Base-by-base conservation (phyloP, 805 yeast genomes). In the Candida sphagnicola region DNA sequence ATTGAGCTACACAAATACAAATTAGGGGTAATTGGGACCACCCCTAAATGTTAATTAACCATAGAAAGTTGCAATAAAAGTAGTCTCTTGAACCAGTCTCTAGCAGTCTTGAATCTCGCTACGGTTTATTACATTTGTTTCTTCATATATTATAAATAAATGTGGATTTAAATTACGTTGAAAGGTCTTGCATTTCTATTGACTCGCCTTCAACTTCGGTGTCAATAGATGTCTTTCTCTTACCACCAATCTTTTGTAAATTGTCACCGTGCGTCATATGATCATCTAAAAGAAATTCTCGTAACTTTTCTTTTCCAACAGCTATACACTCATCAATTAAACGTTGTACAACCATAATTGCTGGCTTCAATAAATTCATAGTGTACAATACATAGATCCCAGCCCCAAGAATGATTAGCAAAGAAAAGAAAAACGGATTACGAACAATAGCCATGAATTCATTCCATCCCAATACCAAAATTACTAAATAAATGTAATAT, bases 401-500 rank as follows among this genome's bases (percentile, higher is more conserved):
- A 0, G 85, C 86, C 1, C 75, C 75, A 1, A 72, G 32, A 8
- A 88, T 36, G 31, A 90, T 56, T 1, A 76, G 50, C 35, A 89
- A 57, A 4, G 85, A 70, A 47, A 90, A 79, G 49, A 85, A 75
- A n/a, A 91, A 51, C 37, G 99, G 97, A 56, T 86, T 90, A 46
- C 95, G 75, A 31, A 93, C 54, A 13, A 93, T 77, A 8, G 93
- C 83, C 84, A 89, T 76, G 48, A 93, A 82, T 68, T 93, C 97
- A 59, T 90, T 90, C 96, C 96, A 93, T 8, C 99, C 99, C 16
- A 93, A 67, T 3, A 85, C 79, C 2, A 84, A 59, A 17, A 93
- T 65, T 11, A 91, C 54, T 8, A 78, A 63, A 62, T 87, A 89
- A 41, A 93, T 78, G 68, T 83, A 93, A 47, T 80, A 68, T 3